phyloP scores from a whole-genome alignment of 1,284 basidiomycete genomes.

The Pisolithus thermaeus region DNA sequence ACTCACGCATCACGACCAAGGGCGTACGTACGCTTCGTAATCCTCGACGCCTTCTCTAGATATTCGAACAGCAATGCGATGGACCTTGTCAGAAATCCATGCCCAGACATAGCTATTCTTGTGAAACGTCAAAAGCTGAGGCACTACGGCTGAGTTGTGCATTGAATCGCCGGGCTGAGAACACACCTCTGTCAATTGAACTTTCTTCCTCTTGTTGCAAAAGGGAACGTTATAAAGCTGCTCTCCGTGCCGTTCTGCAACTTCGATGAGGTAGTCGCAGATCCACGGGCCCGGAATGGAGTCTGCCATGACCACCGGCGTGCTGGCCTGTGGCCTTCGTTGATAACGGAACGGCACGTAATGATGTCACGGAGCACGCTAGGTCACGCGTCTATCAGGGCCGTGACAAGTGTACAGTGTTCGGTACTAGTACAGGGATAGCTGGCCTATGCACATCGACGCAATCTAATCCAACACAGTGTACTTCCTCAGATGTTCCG shows the following conservation, averaged over 20 bases:
- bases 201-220: constrained; percentile 36
- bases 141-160: background rate
- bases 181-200: constrained; percentile 50
- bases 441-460: too few species aligned
- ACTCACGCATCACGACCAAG: too few species aligned
- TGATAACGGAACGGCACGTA: too few species aligned
- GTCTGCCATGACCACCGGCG: constrained; percentile 20
- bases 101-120: constrained; percentile 40
- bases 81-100: constrained; percentile 36
- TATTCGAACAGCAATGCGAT: constrained; percentile 35
- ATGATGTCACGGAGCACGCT: background rate
- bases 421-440: too few species aligned
- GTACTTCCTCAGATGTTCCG: constrained; percentile 84
- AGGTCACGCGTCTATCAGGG: background rate
- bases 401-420: background rate
- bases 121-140: constrained; percentile 33
- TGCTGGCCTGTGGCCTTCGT: too few species aligned
- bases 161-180: background rate
- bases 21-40: constrained; percentile 27
- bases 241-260: constrained; percentile 46
- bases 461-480: constrained; percentile 69
- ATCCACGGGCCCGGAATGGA: constrained; percentile 47
- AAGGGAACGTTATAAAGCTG: constrained; percentile 32
- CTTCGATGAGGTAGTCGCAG: constrained; percentile 37
- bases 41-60: constrained; percentile 30